Percentiles rank a stretch among this genome's conserved stretches.
These are phyloP conservation scores for Apiospora saccharicola DNA, from an alignment of 2,329 filamentous ascomycete genomes.

Conservation along the genomic window DNA sequence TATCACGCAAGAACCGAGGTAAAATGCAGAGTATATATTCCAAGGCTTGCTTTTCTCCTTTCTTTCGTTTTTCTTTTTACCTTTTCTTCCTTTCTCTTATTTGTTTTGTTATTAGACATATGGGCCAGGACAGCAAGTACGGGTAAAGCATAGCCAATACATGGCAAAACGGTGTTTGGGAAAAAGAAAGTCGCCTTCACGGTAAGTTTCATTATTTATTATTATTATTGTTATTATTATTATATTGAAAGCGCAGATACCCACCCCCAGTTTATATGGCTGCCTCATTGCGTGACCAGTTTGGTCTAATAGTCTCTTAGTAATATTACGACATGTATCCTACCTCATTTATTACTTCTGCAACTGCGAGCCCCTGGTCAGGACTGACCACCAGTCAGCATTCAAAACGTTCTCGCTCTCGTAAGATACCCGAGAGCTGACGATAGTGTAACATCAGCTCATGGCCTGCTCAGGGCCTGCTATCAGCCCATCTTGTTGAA, in stretches of 20 bases:
- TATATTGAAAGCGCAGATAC: conserved; percentile 19
- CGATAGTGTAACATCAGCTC: neutral
- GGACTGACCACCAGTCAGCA: neutral
- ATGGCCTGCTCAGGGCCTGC: no score
- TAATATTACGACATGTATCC: neutral
- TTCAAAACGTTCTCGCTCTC: neutral
- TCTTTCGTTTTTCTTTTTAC: neutral
- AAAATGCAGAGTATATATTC: neutral
- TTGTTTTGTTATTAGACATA: neutral
- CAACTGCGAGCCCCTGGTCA: neutral
- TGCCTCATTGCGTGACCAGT: conserved; percentile 10
- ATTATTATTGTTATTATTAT: neutral
- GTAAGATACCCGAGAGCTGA: neutral
- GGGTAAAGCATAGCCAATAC: conserved; percentile 1
- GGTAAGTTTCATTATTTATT: neutral
- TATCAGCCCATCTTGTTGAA: neutral
- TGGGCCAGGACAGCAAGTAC: neutral
- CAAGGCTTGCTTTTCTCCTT: neutral
- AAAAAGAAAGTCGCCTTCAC: neutral
- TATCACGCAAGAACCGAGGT: conserved; percentile 47
- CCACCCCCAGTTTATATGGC: neutral
- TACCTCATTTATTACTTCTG: neutral
- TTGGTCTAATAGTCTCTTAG: conserved; percentile 19
- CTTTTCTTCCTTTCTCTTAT: neutral
- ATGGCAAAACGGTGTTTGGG: conserved; percentile 19